Evolutionary conservation across 352 stramenopile species (phyloP).

Genomic region (Pythium phragmiticola): DNA sequence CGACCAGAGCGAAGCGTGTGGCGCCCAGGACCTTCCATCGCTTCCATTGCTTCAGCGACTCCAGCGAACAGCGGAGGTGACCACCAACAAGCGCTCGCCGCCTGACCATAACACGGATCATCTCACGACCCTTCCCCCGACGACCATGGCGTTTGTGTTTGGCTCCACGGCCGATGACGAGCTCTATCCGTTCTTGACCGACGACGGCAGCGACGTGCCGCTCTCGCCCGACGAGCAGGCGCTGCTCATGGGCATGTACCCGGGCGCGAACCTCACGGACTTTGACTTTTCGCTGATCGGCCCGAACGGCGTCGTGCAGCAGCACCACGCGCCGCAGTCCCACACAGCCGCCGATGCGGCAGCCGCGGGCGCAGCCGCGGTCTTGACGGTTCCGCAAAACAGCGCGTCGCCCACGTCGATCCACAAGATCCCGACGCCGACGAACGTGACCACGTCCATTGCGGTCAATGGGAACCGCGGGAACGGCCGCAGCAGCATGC

Average conservation of each 20-base stretch:
- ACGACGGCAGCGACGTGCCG: conserved; percentile 29
- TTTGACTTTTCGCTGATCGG: conserved; percentile 59
- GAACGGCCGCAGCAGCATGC: conserved; percentile 34
- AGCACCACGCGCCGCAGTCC: conserved; percentile 29
- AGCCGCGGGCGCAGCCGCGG: conserved; percentile 2
- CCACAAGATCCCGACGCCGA: neutral
- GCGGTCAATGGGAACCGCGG: conserved; percentile 3
- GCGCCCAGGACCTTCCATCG: no score
- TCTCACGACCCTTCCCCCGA: neutral
- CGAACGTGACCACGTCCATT: conserved; percentile 18
- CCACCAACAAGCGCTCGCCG: no score
- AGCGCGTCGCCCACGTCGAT: conserved; percentile 3
- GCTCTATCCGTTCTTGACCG: conserved; percentile 57
- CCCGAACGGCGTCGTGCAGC: conserved; percentile 39
- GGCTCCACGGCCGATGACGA: conserved; percentile 46
- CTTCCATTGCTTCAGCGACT: no score
- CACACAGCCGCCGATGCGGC: conserved; percentile 13
- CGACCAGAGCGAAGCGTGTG: no score
- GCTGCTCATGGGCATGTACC: conserved; percentile 62
- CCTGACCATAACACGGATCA: no score
- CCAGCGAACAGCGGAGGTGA: no score
- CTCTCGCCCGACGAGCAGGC: conserved; percentile 49
- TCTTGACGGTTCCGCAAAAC: neutral
- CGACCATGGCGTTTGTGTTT: conserved; percentile 51
- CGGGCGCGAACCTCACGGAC: conserved; percentile 47